These are phyloP conservation scores for Pythium aristosporum DNA, from an alignment of 352 stramenopile species.

Conservation along the genomic window DNA sequence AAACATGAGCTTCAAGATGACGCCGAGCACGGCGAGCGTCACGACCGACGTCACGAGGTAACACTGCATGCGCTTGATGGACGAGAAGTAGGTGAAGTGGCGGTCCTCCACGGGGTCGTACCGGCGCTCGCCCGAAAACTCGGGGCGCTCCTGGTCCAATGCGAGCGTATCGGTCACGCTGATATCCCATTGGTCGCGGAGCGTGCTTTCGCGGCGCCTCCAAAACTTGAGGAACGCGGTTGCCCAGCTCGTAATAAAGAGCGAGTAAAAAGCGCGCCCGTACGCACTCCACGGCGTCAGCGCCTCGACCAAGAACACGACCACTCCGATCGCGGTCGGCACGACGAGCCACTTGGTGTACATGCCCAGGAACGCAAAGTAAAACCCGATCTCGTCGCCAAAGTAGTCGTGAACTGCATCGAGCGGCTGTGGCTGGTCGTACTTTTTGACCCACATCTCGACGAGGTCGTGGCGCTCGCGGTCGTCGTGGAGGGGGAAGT, in stretches of 20 bases:
- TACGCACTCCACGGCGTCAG: conserved; percentile 54
- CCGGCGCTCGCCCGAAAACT: conserved; percentile 69
- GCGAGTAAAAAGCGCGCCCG: conserved; percentile 77
- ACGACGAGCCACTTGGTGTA: conserved; percentile 94
- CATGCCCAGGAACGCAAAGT: conserved; percentile 97
- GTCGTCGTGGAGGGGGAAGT: conserved; percentile 79
- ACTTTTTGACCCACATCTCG: conserved; percentile 76
- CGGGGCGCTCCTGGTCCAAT: conserved; percentile 55
- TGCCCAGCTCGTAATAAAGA: conserved; percentile 90
- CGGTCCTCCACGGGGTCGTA: conserved; percentile 81
- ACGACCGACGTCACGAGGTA: conserved; percentile 73
- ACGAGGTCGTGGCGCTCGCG: conserved; percentile 62
- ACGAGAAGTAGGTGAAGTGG: conserved; percentile 83
- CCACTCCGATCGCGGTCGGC: conserved; percentile 81
- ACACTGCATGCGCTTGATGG: conserved; percentile 70
- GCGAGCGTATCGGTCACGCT: conserved; percentile 35
- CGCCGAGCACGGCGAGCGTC: conserved; percentile 63
- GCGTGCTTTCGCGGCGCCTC: conserved; percentile 84
- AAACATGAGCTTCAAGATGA: conserved; percentile 77
- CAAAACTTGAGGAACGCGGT: conserved; percentile 90
- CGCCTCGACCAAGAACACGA: conserved; percentile 88
- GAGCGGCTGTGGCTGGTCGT: conserved; percentile 53
- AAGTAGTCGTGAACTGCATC: conserved; percentile 74
- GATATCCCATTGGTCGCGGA: conserved; percentile 88
- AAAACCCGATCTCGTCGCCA: conserved; percentile 93